These are phyloP conservation scores for Eragrostis tef DNA, from an alignment of 202 grass and related monocot species.

Conservation along the genomic window DNA sequence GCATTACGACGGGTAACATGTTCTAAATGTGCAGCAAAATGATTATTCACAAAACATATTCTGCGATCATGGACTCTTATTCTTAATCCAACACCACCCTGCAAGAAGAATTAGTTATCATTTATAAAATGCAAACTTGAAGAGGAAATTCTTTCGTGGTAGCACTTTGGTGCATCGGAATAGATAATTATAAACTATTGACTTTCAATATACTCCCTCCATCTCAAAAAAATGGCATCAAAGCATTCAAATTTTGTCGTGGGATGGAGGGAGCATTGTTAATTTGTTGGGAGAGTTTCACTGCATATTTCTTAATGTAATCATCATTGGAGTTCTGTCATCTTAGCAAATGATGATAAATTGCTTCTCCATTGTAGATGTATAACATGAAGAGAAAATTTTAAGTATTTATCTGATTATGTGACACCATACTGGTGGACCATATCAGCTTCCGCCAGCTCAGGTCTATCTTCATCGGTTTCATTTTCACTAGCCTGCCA, in stretches of 20 bases:
- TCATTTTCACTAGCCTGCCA: slow-evolving; percentile 72
- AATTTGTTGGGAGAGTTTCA: background rate
- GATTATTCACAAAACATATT: slow-evolving; percentile 90
- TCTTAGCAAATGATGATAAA: no score
- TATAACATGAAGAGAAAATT: background rate
- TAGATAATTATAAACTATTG: slow-evolving; percentile 18
- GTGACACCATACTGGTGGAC: no score
- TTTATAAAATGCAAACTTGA: slow-evolving; percentile 8
- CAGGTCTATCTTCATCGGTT: slow-evolving; percentile 66
- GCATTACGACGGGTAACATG: slow-evolving; percentile 89
- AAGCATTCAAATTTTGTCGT: no score
- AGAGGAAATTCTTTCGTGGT: background rate
- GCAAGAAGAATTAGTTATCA: slow-evolving; percentile 40
- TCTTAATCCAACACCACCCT: slow-evolving; percentile 96
- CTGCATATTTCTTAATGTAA: no score
- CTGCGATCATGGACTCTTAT: slow-evolving; percentile 88
- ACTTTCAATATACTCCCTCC: slow-evolving; percentile 29
- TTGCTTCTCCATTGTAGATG: slow-evolving; percentile 3
- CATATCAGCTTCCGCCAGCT: slow-evolving; percentile 83
- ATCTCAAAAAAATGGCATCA: no score
- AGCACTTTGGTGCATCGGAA: slow-evolving; percentile 17
- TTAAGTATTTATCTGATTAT: no score
- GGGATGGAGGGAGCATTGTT: no score
- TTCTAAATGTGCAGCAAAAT: slow-evolving; percentile 95
- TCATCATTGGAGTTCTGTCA: no score